These are phyloP conservation scores for Avena sativa DNA, from an alignment of 176 grass and related monocot genomes.

Conservation along the genomic window DNA sequence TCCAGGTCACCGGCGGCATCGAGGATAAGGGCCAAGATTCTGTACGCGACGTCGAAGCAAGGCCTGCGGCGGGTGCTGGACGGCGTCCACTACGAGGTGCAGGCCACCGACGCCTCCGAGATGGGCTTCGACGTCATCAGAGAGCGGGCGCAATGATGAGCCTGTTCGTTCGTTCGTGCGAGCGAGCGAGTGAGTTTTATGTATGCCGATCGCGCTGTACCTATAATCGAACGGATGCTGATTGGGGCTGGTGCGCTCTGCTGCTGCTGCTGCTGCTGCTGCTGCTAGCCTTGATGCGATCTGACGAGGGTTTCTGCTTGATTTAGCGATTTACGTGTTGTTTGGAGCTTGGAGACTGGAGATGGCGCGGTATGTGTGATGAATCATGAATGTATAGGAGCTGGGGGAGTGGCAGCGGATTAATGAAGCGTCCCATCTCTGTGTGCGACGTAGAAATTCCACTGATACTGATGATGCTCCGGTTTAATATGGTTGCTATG, in stretches of 20 bases:
- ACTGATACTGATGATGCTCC: constrained; percentile 37
- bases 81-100: constrained; percentile 96
- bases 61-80: constrained; percentile 85
- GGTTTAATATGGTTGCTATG: constrained; percentile 5
- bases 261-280: not conserved
- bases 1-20: constrained; percentile 92
- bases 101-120: constrained; percentile 92
- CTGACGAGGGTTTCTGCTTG: constrained; percentile 38
- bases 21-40: constrained; percentile 95
- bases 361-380: constrained; percentile 27
- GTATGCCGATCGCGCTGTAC: not conserved
- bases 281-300: constrained; percentile 27
- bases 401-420: constrained; percentile 53
- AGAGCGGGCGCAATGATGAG: constrained; percentile 74
- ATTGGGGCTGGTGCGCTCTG: not conserved
- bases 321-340: constrained; percentile 14
- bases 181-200: not conserved
- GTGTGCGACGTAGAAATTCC: constrained; percentile 52
- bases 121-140: constrained; percentile 97
- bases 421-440: constrained; percentile 55
- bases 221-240: constrained; percentile 41
- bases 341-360: not conserved
- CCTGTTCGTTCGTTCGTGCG: too few relatives aligned
- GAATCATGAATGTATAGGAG: constrained; percentile 28
- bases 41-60: constrained; percentile 98